Evolutionary conservation across 306 rosid genomes (phyloP), one percentile per base, ranked within the genome.

Genomic region (Prunus mira): DNA sequence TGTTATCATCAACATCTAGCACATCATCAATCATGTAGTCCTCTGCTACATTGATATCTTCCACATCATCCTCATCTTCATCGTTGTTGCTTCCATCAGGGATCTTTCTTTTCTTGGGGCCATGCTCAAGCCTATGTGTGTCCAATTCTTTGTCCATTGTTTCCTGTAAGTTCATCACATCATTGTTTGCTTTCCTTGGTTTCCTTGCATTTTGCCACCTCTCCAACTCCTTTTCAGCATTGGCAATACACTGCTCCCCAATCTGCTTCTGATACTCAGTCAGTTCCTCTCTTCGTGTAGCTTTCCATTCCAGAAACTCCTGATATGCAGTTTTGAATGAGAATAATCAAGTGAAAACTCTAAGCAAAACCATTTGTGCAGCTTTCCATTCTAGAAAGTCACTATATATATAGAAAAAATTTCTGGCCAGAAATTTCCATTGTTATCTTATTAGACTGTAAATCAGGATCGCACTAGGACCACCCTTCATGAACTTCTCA

Each of bases 121-220:
- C 99, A 72, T 95, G 97, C 91, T 95, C 99, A 24, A 95, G 96
- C 89, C 99, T 89, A 74, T 95, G 99, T 27, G 91, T 92, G 74
- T 95, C 99, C 82, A 95, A 75, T 78, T 95, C 99, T 87, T 92
- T 88, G 90, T 96, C 99, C 99, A 96, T 96, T 52, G 97, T 96
- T 85, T 96, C 98, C 83, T 96, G 99, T 78, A 96, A 87, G 86
- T 92, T 87, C 77, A 87, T 86, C n/a, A 63, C 65, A 60, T 89
- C 92, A 63, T 84, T 84, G 72, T 81, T 89, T 63, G 56, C 87
- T 70, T 91, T 92, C 82, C 91, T 89, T 65, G 90, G 81, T 38
- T 87, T 95, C 70, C 97, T 87, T 41, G 96, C 96, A 76, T 89
- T 95, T 76, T 95, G 96, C 99, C 99, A 95, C 84, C 96, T 92